These are phyloP conservation scores for Pulveroboletus sp. DNA, from an alignment of 768 basidiomycete genomes.

Conservation along the genomic window DNA sequence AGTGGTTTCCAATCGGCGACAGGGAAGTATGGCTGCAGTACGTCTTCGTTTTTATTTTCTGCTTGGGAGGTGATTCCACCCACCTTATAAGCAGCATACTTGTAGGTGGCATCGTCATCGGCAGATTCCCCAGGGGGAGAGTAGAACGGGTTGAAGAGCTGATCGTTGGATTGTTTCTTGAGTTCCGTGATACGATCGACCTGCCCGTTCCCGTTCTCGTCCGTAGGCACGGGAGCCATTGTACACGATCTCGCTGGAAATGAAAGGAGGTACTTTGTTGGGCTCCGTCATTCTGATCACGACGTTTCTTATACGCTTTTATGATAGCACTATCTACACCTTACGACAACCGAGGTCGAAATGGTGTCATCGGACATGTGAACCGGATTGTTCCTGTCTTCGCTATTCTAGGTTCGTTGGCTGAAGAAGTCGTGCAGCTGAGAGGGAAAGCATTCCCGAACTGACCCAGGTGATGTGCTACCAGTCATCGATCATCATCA, in stretches of 20 bases:
- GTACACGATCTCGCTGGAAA: background rate
- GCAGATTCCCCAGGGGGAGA: constrained; percentile 53
- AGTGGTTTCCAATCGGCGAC: constrained; percentile 62
- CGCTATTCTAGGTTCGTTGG: constrained; percentile 5
- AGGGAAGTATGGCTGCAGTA: constrained; percentile 57
- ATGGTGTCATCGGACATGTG: constrained; percentile 25
- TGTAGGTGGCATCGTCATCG: constrained; percentile 43
- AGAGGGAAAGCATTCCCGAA: too few relatives aligned
- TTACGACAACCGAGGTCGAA: constrained; percentile 8
- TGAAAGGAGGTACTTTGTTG: background rate
- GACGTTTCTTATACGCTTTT: constrained; percentile 13
- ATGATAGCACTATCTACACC: background rate
- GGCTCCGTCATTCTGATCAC: background rate
- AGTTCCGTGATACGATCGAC: constrained; percentile 17
- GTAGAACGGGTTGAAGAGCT: constrained; percentile 60
- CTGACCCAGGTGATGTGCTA: too few relatives aligned
- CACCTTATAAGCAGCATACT: constrained; percentile 58
- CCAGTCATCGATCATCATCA: too few relatives aligned
- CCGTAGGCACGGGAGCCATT: constrained; percentile 51
- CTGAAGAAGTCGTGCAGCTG: too few relatives aligned
- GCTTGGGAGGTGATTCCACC: background rate
- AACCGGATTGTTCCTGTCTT: constrained; percentile 10
- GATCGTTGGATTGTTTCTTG: constrained; percentile 23
- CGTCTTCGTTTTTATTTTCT: background rate
- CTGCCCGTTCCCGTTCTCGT: constrained; percentile 28